Evolutionary conservation across 2,329 filamentous ascomycete genomes (phyloP).

Genomic region (Pseudogymnoascus sp.): DNA sequence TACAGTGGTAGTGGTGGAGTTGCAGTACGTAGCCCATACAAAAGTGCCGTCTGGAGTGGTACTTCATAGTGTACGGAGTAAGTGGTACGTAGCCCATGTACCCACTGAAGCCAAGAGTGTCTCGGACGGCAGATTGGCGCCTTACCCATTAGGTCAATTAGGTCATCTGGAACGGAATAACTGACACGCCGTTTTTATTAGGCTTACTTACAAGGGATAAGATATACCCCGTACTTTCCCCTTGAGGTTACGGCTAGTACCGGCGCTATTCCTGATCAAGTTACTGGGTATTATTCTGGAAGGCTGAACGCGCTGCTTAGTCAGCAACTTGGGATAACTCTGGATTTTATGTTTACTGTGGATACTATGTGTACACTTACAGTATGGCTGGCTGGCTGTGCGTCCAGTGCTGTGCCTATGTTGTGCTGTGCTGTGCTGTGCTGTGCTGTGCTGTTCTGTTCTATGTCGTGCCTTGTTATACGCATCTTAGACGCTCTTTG

Average conservation of each 20-base stretch:
- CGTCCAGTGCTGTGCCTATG: background rate
- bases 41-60: background rate
- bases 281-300: background rate
- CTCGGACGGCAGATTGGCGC: background rate
- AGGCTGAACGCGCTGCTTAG: background rate
- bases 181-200: background rate
- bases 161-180: background rate
- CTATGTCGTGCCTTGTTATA: background rate
- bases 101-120: background rate
- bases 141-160: too few relatives aligned
- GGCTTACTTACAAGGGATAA: background rate
- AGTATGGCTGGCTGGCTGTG: background rate
- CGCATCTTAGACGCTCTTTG: background rate
- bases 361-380: background rate
- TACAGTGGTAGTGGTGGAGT: background rate
- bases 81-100: background rate
- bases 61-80: too few relatives aligned
- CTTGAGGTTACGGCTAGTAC: conserved; percentile 2
- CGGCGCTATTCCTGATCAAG: background rate
- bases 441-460: background rate
- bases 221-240: background rate
- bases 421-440: background rate
- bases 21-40: background rate
- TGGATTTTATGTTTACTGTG: too few relatives aligned
- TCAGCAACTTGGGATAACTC: background rate